Base-by-base conservation (phyloP, 179 eudicot genomes). In the Silene noctiflora region DNA sequence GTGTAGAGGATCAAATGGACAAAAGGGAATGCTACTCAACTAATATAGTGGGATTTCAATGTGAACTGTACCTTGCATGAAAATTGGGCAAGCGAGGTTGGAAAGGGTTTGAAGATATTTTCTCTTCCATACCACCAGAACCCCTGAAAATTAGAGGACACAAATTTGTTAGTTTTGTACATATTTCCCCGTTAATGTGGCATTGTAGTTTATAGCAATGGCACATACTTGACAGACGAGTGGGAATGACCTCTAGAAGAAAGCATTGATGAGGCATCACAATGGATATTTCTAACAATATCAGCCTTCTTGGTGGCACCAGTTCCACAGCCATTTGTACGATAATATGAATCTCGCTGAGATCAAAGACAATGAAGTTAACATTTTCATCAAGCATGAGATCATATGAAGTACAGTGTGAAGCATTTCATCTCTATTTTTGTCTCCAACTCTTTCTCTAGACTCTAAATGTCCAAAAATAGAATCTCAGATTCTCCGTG, bases 211-310 rank as follows among this genome's bases (percentile, higher is more conserved):
- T 29, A 55, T 19, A 67, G 66, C 25, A 58, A 71, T 42, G 67
- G 25, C 62, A 78, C 81, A 71, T 78, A 82, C 84, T 55, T 78
- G 21, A 12, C 39, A 25, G 73, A 20, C 44, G 84, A 55, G 29
- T 44, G 64, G 13, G 35, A 75, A 56, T 35, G 74, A 31, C 59
- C 74, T 75, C 64, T 78, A 22, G 79, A 65, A 70, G 79, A 65
- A 70, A 81, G 81, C 76, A 81, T 81, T 13, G 76, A 19, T 1
- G 70, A 75, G 58, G 81, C 81, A 70, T 81, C 79, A 78, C 76
- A 81, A 12, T 75, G 84, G 64, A 78, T 65, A 33, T 61, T 78
- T 39, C 74, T 75, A 48, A 78, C 79, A 17, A 78, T 60, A 74
- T 64, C 73, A 0, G 75, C 22, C 71, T 66, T 82, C 69, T 64